Percentiles rank a stretch among this genome's conserved stretches.
phyloP scores from a whole-genome alignment of 257 asterid species.

The Solanum chaucha region DNA sequence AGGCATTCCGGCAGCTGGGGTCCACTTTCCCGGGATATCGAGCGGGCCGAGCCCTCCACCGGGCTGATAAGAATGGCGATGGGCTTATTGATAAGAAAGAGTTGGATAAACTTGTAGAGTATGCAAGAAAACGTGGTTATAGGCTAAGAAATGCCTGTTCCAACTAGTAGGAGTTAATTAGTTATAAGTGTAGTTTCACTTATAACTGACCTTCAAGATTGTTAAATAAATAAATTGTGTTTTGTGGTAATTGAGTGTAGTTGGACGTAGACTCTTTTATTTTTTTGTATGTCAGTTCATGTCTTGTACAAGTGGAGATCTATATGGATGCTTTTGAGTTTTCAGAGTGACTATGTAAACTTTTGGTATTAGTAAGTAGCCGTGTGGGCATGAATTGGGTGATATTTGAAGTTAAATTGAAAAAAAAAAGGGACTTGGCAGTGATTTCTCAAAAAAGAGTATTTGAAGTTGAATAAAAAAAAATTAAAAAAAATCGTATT shows the following conservation, averaged over 20 bases:
- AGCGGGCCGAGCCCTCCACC: neutral
- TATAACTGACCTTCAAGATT: neutral
- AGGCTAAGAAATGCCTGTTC: neutral
- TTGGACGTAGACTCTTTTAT: neutral
- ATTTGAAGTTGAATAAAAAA: neutral
- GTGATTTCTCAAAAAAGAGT: neutral
- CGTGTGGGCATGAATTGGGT: neutral
- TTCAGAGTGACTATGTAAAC: too few species aligned
- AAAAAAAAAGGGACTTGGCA: too few species aligned
- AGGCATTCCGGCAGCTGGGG: constrained; percentile 3
- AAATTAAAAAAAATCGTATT: too few species aligned
- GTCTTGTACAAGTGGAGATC: neutral
- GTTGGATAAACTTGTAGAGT: neutral
- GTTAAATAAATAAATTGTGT: neutral
- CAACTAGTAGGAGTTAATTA: neutral
- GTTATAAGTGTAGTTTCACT: neutral
- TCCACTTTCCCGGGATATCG: constrained; percentile 1
- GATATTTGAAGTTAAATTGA: neutral
- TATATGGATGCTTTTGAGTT: too few species aligned
- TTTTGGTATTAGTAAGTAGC: neutral
- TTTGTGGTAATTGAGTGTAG: neutral
- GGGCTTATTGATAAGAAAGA: constrained; percentile 3
- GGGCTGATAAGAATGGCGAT: constrained; percentile 5
- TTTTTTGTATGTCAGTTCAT: neutral
- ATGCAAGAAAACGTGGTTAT: constrained; percentile 3